phyloP scores from a whole-genome alignment of 2,329 filamentous ascomycete species.

The Penicillium oxalicum region DNA sequence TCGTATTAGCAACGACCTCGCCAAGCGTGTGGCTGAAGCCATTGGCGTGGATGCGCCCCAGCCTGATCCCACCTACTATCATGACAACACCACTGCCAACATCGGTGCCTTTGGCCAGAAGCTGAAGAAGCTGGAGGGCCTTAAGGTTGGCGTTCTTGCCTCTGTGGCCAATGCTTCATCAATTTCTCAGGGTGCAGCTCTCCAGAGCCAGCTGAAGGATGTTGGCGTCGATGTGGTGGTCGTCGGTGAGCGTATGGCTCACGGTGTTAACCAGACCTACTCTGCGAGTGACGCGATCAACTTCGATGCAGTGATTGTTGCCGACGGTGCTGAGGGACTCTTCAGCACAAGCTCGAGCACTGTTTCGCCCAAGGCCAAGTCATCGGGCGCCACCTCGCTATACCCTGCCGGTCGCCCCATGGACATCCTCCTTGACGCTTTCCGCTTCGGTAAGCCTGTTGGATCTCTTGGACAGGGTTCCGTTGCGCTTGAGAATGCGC shows the following conservation, averaged over 20 bases:
- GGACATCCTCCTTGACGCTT: conserved; percentile 59
- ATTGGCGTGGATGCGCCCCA: conserved; percentile 55
- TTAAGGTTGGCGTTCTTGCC: conserved; percentile 60
- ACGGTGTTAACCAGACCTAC: conserved; percentile 59
- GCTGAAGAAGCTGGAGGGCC: conserved; percentile 55
- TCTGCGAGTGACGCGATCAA: conserved; percentile 52
- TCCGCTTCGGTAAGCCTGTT: conserved; percentile 65
- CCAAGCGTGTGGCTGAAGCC: conserved; percentile 56
- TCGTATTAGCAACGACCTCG: conserved; percentile 61
- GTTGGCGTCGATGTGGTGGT: conserved; percentile 52
- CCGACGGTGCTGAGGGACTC: conserved; percentile 48
- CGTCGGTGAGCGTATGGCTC: conserved; percentile 53
- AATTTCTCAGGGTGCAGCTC: conserved; percentile 44
- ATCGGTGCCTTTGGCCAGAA: conserved; percentile 55
- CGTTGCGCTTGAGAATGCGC: conserved; percentile 38
- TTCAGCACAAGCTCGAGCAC: conserved; percentile 37
- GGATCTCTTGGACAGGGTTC: conserved; percentile 50
- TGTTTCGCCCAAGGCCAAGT: conserved; percentile 14
- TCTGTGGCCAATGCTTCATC: conserved; percentile 41
- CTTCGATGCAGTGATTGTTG: conserved; percentile 50
- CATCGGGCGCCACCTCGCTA: conserved; percentile 48
- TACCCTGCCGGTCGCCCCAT: conserved; percentile 59
- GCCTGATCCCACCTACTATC: conserved; percentile 60
- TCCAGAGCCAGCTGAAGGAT: conserved; percentile 41
- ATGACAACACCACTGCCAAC: conserved; percentile 59